A percentile compares a stretch with the other conserved stretches of the same genome.
phyloP scores from a whole-genome alignment of 148 eudicot genomes.

The Agrostemma githago region DNA sequence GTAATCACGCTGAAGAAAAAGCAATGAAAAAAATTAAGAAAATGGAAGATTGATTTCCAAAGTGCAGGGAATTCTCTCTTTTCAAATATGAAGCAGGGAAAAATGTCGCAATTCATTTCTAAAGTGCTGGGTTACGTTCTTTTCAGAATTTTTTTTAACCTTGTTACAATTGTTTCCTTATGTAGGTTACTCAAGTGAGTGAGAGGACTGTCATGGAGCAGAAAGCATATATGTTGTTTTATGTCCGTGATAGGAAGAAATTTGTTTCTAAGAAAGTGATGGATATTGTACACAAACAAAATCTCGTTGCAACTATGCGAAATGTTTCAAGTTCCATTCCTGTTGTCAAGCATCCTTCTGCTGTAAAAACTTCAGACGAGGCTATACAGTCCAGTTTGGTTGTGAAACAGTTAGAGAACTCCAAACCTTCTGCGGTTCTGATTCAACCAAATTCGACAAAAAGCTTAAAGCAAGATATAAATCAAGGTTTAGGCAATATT shows the following conservation, averaged over 20 bases:
- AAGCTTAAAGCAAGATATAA: conserved; percentile 21
- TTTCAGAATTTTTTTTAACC: background rate
- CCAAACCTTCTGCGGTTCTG: conserved; percentile 14
- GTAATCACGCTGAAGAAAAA: too few relatives aligned
- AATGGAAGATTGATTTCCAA: too few relatives aligned
- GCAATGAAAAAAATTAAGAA: too few relatives aligned
- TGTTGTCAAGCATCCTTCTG: conserved; percentile 17
- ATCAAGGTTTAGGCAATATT: conserved; percentile 13
- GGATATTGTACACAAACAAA: conserved; percentile 45
- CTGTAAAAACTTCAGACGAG: conserved; percentile 16
- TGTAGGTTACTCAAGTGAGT: conserved; percentile 74
- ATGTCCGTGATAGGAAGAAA: conserved; percentile 59
- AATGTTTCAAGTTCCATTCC: conserved; percentile 31
- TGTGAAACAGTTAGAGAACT: conserved; percentile 12
- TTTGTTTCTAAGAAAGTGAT: conserved; percentile 41
- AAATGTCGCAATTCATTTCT: background rate
- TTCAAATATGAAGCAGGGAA: background rate
- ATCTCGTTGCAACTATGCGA: conserved; percentile 31
- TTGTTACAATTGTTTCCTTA: conserved; percentile 12
- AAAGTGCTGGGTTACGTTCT: background rate
- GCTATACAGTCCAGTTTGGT: conserved; percentile 7
- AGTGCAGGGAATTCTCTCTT: background rate
- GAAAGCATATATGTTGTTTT: conserved; percentile 96
- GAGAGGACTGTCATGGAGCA: conserved; percentile 74
- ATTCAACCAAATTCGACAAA: conserved; percentile 18